Evolutionary conservation across 139 green algal genomes (phyloP), one percentile per base, ranked within the genome.

Genomic region (Mesostigma viride): DNA sequence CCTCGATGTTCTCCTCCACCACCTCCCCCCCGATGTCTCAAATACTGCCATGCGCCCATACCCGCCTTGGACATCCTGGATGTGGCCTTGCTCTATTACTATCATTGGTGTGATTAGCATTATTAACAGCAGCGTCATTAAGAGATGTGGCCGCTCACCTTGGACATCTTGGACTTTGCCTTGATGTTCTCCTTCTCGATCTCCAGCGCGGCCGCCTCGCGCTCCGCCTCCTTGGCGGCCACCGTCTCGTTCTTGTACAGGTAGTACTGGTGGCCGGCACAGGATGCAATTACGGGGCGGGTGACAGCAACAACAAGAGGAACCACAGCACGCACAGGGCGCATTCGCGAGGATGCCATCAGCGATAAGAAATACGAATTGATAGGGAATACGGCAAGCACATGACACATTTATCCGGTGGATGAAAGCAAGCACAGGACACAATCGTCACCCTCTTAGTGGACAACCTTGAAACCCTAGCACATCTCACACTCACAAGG

Each of bases 131-230:
- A 65, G 5, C 59, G 5, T 8, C 5, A 6, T 27, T 46, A 17
- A 46, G 14, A 44, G 30, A 48, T 22, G 8, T 65, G 59, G 31
- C 31, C 24, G 24, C 33, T 48, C 31, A 69, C 68, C 75, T 94
- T 95, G 69, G 67, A 83, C 83, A 95, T 89, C 69, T 95, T 96
- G 68, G 53, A 81, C 77, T 95, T 95, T 36, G 88, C 67, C 81
- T 96, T 97, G 72, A 88, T 86, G 20, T 78, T 77, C 24, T 73
- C 80, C n/a, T 73, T 80, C 63, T 83, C 70, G 1, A 70, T 72
- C 61, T 78, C 68, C 44, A 77, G 22, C 63, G 63, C 31, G 30
- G 47, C 47, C 1, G 22, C 27, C 22, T 76, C 48, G 6, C 76
- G 31, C 69, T 67, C 68, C 3, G 70, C 71, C 46, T 90, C 73